These are phyloP conservation scores for Cucurbita argyrosperma DNA, from an alignment of 306 rosid genomes.

Conservation along the genomic window DNA sequence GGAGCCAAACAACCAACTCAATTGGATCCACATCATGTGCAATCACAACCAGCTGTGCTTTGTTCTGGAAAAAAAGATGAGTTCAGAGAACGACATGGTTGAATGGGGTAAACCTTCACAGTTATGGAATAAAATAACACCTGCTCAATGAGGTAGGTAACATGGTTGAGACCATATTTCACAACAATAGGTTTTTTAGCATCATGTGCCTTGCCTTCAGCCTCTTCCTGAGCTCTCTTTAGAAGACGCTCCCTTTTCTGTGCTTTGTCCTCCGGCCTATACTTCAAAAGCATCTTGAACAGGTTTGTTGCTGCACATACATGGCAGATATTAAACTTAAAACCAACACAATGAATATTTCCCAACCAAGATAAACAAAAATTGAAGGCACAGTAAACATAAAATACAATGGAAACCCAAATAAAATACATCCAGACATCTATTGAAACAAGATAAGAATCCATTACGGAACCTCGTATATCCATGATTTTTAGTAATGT, in stretches of 20 bases:
- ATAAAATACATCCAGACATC: neutral
- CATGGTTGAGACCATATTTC: conserved; percentile 75
- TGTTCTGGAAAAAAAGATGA: conserved; percentile 26
- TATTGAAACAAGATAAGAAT: neutral
- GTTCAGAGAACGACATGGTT: neutral
- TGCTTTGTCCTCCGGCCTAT: conserved; percentile 62
- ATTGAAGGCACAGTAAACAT: neutral
- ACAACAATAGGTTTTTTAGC: conserved; percentile 58
- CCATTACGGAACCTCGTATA: too few species aligned
- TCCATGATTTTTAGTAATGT: neutral
- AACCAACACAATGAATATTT: neutral
- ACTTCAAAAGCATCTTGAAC: conserved; percentile 68
- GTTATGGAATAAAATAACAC: neutral
- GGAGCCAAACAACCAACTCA: conserved; percentile 76
- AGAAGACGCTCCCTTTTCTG: conserved; percentile 62
- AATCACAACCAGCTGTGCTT: conserved; percentile 64
- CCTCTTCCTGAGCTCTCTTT: conserved; percentile 62
- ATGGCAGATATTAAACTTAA: neutral
- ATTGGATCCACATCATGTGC: conserved; percentile 80
- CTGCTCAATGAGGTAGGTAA: conserved; percentile 74
- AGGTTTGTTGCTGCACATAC: conserved; percentile 39
- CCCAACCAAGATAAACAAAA: neutral
- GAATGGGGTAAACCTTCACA: neutral
- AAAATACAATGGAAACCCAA: neutral
- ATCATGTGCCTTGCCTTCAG: conserved; percentile 48